phyloP scores from a whole-genome alignment of 2,329 filamentous ascomycete species.

The Diaporthe velutina region DNA sequence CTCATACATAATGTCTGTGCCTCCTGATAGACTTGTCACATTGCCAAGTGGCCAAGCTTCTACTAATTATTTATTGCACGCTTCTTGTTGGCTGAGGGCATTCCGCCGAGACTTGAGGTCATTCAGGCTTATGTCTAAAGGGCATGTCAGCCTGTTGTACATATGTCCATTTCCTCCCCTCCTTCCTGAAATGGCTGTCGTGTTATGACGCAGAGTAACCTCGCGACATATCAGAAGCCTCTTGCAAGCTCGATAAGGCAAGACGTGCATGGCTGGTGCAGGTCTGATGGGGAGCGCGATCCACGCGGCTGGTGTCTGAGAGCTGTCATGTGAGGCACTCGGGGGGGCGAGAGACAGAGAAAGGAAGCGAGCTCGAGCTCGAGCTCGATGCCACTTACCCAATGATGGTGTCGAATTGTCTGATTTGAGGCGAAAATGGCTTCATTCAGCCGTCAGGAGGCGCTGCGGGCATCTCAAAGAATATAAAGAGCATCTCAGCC shows the following conservation, averaged over 20 bases:
- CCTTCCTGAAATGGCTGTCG: slow-evolving; percentile 15
- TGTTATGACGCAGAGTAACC: slow-evolving; percentile 14
- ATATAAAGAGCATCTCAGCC: slow-evolving; percentile 21
- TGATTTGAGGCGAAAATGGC: slow-evolving; percentile 16
- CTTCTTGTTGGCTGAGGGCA: slow-evolving; percentile 4
- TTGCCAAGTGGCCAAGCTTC: slow-evolving; percentile 28
- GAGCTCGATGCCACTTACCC: not conserved
- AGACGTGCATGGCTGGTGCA: not conserved
- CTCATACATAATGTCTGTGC: not conserved
- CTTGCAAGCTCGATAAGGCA: slow-evolving; percentile 7
- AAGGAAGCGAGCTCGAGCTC: too few species aligned
- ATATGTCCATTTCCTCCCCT: not conserved
- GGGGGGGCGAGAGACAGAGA: not conserved
- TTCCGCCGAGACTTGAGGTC: not conserved
- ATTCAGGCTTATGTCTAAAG: slow-evolving; percentile 26
- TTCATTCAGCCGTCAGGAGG: not conserved
- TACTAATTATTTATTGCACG: not conserved
- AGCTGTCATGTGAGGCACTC: slow-evolving; percentile 10
- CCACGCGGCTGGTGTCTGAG: slow-evolving; percentile 4
- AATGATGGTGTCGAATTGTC: slow-evolving; percentile 9
- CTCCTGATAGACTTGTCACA: slow-evolving; percentile 10
- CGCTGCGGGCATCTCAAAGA: not conserved
- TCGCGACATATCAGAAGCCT: slow-evolving; percentile 28
- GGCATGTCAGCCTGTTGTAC: slow-evolving; percentile 2
- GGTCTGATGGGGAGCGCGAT: slow-evolving; percentile 4